Conservation (phyloP, 148 eudicot species). For the Vaccinium corymbosum region DNA sequence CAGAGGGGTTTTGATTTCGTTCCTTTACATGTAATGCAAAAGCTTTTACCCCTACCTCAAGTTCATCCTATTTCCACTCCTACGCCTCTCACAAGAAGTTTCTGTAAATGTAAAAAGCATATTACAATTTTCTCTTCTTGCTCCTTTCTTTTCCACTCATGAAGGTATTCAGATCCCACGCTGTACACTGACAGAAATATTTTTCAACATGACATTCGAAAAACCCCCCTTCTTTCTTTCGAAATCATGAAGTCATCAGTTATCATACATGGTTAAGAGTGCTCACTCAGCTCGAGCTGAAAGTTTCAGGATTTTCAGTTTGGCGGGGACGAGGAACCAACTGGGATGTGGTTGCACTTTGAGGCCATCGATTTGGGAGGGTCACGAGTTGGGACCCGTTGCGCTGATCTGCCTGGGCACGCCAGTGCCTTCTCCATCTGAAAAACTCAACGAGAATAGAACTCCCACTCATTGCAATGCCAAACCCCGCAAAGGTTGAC, state of each 20-base stretch:
- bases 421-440: constrained; percentile 47
- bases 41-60: background rate
- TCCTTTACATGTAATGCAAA: background rate
- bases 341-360: constrained; percentile 18
- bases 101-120: background rate
- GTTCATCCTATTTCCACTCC: background rate
- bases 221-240: background rate
- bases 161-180: background rate
- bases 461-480: constrained; percentile 74
- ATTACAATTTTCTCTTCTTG: background rate
- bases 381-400: constrained; percentile 18
- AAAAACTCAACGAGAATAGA: constrained; percentile 50
- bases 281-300: constrained; percentile 31
- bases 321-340: constrained; percentile 23
- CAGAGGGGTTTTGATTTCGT: background rate
- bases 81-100: background rate
- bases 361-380: constrained; percentile 17
- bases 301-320: constrained; percentile 41
- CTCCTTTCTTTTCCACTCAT: background rate
- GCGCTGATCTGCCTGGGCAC: constrained; percentile 14
- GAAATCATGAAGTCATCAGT: background rate
- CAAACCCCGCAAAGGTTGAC: constrained; percentile 80
- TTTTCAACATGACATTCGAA: background rate
- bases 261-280: background rate
- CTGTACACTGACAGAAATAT: background rate